Percentiles rank a stretch among this genome's conserved stretches.
These are phyloP conservation scores for Closterium sp. DNA, from an alignment of 139 green algal genomes.

Conservation along the genomic window DNA sequence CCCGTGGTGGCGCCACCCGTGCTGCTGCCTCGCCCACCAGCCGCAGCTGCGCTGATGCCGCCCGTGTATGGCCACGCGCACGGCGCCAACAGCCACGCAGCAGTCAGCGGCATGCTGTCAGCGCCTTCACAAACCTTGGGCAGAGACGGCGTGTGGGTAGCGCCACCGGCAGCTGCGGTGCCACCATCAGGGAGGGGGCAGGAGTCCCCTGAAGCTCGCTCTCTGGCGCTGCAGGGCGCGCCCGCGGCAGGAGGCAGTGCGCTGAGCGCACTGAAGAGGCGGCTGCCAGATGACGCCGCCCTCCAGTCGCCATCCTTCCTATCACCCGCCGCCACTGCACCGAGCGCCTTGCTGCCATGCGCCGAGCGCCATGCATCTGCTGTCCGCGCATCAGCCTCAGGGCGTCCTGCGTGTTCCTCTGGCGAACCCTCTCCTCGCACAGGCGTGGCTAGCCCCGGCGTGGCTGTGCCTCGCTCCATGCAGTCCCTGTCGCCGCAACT, in stretches of 20 bases:
- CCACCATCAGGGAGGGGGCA: background rate
- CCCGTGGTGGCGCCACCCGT: too few relatives aligned
- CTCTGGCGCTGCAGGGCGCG: background rate
- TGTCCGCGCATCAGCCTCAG: background rate
- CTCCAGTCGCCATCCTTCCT: background rate
- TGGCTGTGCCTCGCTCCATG: background rate
- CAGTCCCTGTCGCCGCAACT: background rate
- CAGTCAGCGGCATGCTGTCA: background rate
- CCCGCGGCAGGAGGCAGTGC: background rate
- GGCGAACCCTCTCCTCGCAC: background rate
- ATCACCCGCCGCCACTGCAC: background rate
- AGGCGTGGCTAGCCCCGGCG: background rate
- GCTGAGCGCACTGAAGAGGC: background rate
- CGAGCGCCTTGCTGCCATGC: background rate
- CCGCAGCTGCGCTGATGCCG: background rate
- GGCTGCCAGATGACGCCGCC: background rate
- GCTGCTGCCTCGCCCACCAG: too few relatives aligned
- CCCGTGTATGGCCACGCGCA: background rate
- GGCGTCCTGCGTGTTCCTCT: background rate
- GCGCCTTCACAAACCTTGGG: background rate
- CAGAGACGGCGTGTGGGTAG: background rate
- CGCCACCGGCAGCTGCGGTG: background rate
- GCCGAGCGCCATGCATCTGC: too few relatives aligned
- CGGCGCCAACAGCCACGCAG: background rate
- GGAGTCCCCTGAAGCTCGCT: background rate